Conservation (phyloP, 2,329 filamentous ascomycete species). For the Lachnellula occidentalis region DNA sequence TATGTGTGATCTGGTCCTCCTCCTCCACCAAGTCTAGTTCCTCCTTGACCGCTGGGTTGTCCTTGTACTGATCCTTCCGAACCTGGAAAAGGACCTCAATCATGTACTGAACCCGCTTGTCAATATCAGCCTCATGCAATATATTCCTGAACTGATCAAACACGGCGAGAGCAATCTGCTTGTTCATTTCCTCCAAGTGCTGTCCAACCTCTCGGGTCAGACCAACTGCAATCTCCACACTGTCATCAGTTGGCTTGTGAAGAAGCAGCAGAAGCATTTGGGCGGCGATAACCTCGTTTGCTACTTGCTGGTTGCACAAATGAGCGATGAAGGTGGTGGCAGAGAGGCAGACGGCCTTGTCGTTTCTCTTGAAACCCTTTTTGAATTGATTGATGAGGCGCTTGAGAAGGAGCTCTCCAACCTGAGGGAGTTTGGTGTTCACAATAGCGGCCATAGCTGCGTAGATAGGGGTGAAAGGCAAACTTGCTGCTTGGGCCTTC, state of each 20-base stretch:
- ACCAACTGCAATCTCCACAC: slow-evolving; percentile 93
- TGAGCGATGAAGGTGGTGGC: slow-evolving; percentile 94
- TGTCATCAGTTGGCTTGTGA: slow-evolving; percentile 94
- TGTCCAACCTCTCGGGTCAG: slow-evolving; percentile 90
- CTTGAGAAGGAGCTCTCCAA: slow-evolving; percentile 84
- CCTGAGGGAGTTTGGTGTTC: slow-evolving; percentile 93
- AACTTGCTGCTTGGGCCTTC: slow-evolving; percentile 94
- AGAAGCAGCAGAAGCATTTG: slow-evolving; percentile 89
- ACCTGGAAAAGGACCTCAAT: slow-evolving; percentile 97
- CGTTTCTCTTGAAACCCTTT: slow-evolving; percentile 92
- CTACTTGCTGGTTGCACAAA: slow-evolving; percentile 92
- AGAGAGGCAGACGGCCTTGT: slow-evolving; percentile 91
- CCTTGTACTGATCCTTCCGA: slow-evolving; percentile 93
- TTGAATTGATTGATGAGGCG: slow-evolving; percentile 86
- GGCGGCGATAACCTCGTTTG: slow-evolving; percentile 86
- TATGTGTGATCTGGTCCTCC: slow-evolving; percentile 95
- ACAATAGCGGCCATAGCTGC: slow-evolving; percentile 94
- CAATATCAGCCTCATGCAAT: slow-evolving; percentile 92
- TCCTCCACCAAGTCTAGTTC: slow-evolving; percentile 95
- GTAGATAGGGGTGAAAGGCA: slow-evolving; percentile 95
- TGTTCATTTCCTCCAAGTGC: slow-evolving; percentile 92
- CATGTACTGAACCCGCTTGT: slow-evolving; percentile 99
- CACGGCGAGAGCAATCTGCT: slow-evolving; percentile 78
- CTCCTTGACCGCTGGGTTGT: slow-evolving; percentile 84
- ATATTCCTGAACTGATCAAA: slow-evolving; percentile 97